Evolutionary conservation across 2,329 filamentous ascomycete genomes (phyloP), one percentile per base, ranked within the genome.

Genomic region (Aspergillus sp.): DNA sequence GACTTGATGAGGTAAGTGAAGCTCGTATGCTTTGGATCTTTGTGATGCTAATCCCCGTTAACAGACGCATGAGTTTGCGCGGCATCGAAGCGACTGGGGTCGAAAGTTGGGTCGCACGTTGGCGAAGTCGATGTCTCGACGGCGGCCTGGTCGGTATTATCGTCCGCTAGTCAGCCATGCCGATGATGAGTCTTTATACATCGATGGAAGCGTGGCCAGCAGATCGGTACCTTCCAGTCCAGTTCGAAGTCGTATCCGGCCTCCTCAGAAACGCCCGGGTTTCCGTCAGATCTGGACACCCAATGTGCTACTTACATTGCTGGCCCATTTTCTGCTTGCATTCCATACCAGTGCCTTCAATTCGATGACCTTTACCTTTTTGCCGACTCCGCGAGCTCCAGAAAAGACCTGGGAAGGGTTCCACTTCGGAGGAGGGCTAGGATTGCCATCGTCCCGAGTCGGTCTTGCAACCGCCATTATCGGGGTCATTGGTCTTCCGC

Each of bases 381-480:
- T 93, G 50, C 91, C 90, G 1, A 90, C 89, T 0, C 87, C 89
- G 0, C 86, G 88, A 4, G 85, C 80, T 62, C 74, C 72, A 0
- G 78, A 74, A 75, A 81, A 66, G 69, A 70, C 66, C 67, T 61
- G 68, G 57, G 66, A 65, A 73, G 74, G 66, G 65, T 73, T 58
- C 82, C 86, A 82, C 62, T 92, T 90, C 65, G 83, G 84, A 0
- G 90, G 91, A 29, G 91, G 91, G 2, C 80, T 95, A 0, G 90
- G 90, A n/a, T 82, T 95, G 55, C 84, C 85, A 0, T 87, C 90
- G 0, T 82, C 84, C 1, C 84, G 85, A 2, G 89, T 95, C 32
- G 91, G 91, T n/a, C 77, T 90, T 49, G 89, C 90, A 4, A 92
- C 93, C 78, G 87, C 90, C 2, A 87, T 90, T 54, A 83, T 95